Base-by-base conservation (phyloP, 2,329 filamentous ascomycete species). In the Epichloe typhina region DNA sequence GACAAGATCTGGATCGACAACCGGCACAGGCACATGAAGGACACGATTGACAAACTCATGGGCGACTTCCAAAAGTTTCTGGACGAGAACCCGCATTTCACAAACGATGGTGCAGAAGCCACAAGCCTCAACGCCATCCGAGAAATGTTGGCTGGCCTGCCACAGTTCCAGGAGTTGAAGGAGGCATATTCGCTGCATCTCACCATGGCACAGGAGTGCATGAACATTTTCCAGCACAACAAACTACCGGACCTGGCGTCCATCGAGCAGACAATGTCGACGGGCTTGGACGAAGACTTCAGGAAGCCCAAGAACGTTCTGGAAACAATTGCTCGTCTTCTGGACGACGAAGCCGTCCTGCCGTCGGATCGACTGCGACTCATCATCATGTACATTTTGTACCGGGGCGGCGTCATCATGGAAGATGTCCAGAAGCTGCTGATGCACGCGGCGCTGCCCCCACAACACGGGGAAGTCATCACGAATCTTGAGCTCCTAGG, bases 1-100 rank as follows among this genome's bases (percentile, higher is more conserved):
- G 93, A 98, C 69, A 86, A 84, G 63, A 86, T 98, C 45, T 98
- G 93, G 93, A 83, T 95, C 23, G 87, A 93, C 54, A 95, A 95
- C 62, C 79, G 93, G 50, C 93, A 98, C 68, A 79, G 82, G 49
- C 93, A 98, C 68, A 98, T 98, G 93, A 95, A 95, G 65, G 90
- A 97, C 65, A 93, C 93, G 3, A 90, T 97, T 59, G 87, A 91
- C 62, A 94, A 91, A 66, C 74, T 98, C 54, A 93, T 91, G 75
- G 79, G 82, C 51, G 91, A 97, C 64, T 97, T 98, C 62, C 83
- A 89, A 60, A 90, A 83, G 62, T 98, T 98, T 69, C 78, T 95
- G 60, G 81, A 84, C 42, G 83, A 93, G 54, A 95, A 98, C 63
- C 86, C 90, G 13, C 88, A 97, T 62, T 97, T 97, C 62, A 87